These are phyloP conservation scores for Gossypium anomalum DNA, from an alignment of 345 rosid species.

Conservation along the genomic window DNA sequence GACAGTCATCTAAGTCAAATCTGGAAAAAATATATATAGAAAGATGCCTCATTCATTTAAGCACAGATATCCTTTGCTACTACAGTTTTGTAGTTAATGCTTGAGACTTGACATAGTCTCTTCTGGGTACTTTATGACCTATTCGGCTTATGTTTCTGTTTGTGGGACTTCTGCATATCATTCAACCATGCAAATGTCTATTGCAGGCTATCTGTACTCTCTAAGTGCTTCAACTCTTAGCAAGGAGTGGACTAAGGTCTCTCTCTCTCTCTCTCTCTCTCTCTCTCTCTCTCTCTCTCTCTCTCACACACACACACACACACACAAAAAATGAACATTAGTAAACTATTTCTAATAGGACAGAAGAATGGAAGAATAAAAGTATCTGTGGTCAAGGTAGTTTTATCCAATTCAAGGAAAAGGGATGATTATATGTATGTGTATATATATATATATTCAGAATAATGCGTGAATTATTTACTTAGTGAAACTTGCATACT, in stretches of 20 bases:
- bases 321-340: neutral
- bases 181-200: neutral
- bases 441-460: neutral
- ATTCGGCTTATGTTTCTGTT: neutral
- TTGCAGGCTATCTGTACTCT: conserved; percentile 82
- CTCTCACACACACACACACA: neutral
- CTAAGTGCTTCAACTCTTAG: conserved; percentile 82
- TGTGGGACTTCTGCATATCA: neutral
- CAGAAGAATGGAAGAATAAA: neutral
- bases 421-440: neutral
- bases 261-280: conserved; percentile 15
- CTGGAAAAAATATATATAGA: neutral
- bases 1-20: too few species aligned
- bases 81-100: neutral
- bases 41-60: neutral
- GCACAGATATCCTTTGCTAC: neutral
- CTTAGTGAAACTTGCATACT: conserved; percentile 14
- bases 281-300: too few species aligned
- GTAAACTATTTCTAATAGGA: neutral
- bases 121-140: neutral
- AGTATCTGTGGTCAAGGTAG: neutral
- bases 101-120: neutral
- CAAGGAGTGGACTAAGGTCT: conserved; percentile 83
- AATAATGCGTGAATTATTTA: conserved; percentile 3
- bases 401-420: too few species aligned